These are phyloP conservation scores for Pythium chondricola DNA, from an alignment of 352 stramenopile genomes.

Conservation along the genomic window DNA sequence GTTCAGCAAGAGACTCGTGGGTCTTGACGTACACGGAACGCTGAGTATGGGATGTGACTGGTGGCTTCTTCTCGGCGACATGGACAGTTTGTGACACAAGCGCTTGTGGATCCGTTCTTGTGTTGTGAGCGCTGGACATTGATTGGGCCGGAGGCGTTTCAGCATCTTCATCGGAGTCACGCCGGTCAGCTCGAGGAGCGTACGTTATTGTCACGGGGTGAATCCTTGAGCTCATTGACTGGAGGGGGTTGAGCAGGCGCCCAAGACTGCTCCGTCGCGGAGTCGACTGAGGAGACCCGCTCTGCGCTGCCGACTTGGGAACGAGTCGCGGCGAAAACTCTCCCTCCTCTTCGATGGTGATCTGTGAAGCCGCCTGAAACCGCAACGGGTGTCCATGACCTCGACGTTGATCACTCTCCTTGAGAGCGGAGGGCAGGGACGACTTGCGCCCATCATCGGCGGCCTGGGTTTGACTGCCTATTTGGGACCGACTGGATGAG, in stretches of 20 bases:
- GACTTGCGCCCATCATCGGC: not conserved
- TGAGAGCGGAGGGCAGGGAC: no score
- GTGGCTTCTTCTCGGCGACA: slow-evolving; percentile 1
- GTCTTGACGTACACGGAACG: slow-evolving; percentile 19
- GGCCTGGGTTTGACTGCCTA: no score
- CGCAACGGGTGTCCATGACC: no score
- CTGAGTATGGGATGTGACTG: not conserved
- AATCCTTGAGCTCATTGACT: slow-evolving; percentile 3
- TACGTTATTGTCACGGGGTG: slow-evolving; percentile 11
- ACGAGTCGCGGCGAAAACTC: no score
- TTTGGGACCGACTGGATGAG: no score
- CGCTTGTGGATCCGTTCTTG: not conserved
- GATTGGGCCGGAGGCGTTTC: not conserved
- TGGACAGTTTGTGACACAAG: slow-evolving; percentile 7
- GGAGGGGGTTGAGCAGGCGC: not conserved
- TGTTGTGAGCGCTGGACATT: no score
- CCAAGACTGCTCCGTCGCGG: slow-evolving; percentile 9
- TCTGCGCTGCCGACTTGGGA: no score
- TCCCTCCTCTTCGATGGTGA: no score
- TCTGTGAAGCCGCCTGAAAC: no score
- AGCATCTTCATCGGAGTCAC: not conserved
- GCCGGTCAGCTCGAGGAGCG: not conserved
- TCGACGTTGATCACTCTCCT: no score
- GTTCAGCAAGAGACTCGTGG: slow-evolving; percentile 27
- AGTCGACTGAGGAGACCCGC: not conserved